phyloP scores from a whole-genome alignment of 371 early-diverging fungal genomes.

The Funneliformis caledonium region DNA sequence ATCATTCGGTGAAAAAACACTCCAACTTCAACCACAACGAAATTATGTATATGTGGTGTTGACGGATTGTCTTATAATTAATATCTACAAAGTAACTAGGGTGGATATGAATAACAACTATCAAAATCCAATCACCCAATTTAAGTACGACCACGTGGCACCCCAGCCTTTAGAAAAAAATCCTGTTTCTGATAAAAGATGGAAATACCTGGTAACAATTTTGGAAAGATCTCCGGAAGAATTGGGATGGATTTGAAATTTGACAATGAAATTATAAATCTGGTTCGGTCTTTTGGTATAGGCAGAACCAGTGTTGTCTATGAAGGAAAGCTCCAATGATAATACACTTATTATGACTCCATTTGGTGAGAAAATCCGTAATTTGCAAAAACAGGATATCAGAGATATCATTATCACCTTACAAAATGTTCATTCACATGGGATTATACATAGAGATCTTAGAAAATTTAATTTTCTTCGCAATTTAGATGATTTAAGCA shows the following conservation, averaged over 20 bases:
- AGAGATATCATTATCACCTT: constrained; percentile 14
- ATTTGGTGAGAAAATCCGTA: not conserved
- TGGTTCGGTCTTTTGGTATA: not conserved
- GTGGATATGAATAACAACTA: not conserved
- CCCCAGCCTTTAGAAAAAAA: not conserved
- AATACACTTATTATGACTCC: constrained; percentile 19
- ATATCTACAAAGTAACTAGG: constrained; percentile 14
- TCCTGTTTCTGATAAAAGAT: not conserved
- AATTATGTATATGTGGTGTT: constrained; percentile 14
- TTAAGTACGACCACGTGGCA: constrained; percentile 5
- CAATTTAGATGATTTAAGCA: constrained; percentile 13
- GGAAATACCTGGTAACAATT: constrained; percentile 22
- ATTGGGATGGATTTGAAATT: constrained; percentile 25
- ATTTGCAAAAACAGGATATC: constrained; percentile 11
- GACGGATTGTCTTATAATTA: constrained; percentile 25
- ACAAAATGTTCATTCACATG: not conserved
- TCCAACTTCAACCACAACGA: constrained; percentile 24
- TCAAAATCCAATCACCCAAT: not conserved
- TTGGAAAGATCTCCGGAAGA: not conserved
- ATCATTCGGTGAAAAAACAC: constrained; percentile 28
- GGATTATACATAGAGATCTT: constrained; percentile 30
- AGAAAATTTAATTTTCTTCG: constrained; percentile 33
- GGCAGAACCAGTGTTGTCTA: constrained; percentile 31
- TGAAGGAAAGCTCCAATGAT: constrained; percentile 6
- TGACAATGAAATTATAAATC: not conserved